Evolutionary conservation across 352 stramenopile species (phyloP), one percentile per base, ranked within the genome.

Genomic region (Phytophthora melonis): DNA sequence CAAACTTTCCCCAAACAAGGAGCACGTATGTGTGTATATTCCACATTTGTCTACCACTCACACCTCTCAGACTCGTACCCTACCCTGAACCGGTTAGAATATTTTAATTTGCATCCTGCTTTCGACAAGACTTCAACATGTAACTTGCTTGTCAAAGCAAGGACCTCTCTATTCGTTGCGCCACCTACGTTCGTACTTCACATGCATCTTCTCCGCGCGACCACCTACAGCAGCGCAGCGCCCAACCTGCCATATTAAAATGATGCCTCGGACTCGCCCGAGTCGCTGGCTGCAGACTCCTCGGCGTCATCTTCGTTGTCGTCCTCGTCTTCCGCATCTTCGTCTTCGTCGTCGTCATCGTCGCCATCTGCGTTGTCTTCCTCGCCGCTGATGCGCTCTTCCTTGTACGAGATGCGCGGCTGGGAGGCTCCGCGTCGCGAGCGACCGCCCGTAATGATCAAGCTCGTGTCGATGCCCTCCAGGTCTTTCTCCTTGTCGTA

Each of bases 381-480:
- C 52, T 82, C 83, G 2, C 85, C 75, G n/a, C 74, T 84, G 9
- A 89, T 70, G 13, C 63, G 75, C 1, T 71, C 68, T 47, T 76
- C 72, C 25, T 52, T 80, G 61, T 77, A 83, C 36, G 80, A 81
- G 32, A 82, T 67, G n/a, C n/a, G 47, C 2, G 47, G 61, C 52
- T 75, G 55, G 14, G 47, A 41, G 25, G 53, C 36, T 58, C 63
- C 73, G 47, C 78, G 77, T 47, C 79, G 81, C 13, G 77, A 70
- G 23, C 81, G 66, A 16, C 80, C 71, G 16, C 64, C 61, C 27
- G 66, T 71, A 62, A 96, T 92, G 68, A 96, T 96, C 14, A 93
- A 66, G 23, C 79, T 93, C 2, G 87, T 90, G 68, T 96, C 90
- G 10, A 96, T 96, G 13, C 89, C 90, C 54, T 96, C 90, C 32